Base-by-base conservation (phyloP, 2,329 filamentous ascomycete species). In the Lachnellula arida region DNA sequence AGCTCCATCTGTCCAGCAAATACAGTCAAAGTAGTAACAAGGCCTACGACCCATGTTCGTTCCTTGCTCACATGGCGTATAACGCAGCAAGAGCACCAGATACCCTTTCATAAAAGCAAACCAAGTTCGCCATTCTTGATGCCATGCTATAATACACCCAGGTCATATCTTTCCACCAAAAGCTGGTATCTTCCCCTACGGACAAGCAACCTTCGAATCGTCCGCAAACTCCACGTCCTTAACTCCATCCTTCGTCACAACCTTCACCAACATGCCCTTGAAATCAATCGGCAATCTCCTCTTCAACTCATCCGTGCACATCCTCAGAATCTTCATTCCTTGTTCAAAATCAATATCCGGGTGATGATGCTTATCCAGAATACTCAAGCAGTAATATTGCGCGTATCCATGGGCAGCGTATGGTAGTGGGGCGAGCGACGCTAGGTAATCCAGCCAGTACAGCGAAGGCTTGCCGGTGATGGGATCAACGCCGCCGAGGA, bases 321-420 rank as follows among this genome's bases (percentile, higher is more conserved):
- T 88, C 67, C 84, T 87, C 68, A 99, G 78, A 61, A 99, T 85
- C 80, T 96, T 94, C 76, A 96, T 83, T 55, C 94, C 94, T 73
- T 96, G 84, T 60, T 88, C 91, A 53, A 94, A 85, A 59, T 82
- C 83, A 74, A 99, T 97, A 70, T 97, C 88, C 48, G 94, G 93
- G 70, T 97, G 89, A 73, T 99, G 94, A 74, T 99, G 94, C 80
- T 99, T 99, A 78, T 99, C 94, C 51, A 99, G 85, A 66, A 96
- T 95, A 6, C 91, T 95, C 59, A 99, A 81, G 74, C 94, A 99
- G 81, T 99, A 99, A 81, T 97, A 97, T 76, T 99, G 94, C 66
- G 94, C 94, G 76, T 99, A 99, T 66, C 94, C 94, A 68, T 99
- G 95, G 59, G 94, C 94, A 49, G 94, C 95, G 71, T 99, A 99